These are phyloP conservation scores for Xylaria palmicola DNA, from an alignment of 495 filamentous ascomycete species.

Conservation along the genomic window DNA sequence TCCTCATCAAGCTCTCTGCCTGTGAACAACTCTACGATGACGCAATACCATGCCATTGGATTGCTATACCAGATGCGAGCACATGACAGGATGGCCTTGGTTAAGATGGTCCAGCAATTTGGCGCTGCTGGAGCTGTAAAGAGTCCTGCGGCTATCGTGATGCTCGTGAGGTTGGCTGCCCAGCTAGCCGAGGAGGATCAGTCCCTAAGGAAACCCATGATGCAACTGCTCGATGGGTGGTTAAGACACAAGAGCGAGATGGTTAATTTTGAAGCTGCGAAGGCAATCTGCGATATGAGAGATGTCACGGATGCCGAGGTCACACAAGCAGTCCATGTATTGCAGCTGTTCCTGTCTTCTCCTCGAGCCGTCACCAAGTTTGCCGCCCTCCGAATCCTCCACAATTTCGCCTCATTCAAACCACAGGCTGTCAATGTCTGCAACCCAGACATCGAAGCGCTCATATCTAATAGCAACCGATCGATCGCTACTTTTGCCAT, in stretches of 20 bases:
- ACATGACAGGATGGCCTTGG: slow-evolving; percentile 94
- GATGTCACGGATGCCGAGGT: slow-evolving; percentile 92
- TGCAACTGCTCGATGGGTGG: slow-evolving; percentile 93
- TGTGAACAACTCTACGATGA: slow-evolving; percentile 85
- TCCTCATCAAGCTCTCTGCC: slow-evolving; percentile 68
- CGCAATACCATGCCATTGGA: slow-evolving; percentile 98
- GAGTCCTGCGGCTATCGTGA: slow-evolving; percentile 86
- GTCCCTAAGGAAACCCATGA: slow-evolving; percentile 87
- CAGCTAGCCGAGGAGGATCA: slow-evolving; percentile 93
- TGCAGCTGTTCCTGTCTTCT: slow-evolving; percentile 96
- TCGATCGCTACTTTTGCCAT: slow-evolving; percentile 98
- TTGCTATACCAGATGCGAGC: slow-evolving; percentile 97
- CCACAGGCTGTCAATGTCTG: slow-evolving; percentile 88
- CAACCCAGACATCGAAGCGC: slow-evolving; percentile 93
- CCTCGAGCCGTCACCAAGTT: slow-evolving; percentile 97
- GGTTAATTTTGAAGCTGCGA: slow-evolving; percentile 99
- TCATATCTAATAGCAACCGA: slow-evolving; percentile 95
- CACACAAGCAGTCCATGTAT: slow-evolving; percentile 85
- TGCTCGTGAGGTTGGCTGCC: slow-evolving; percentile 90
- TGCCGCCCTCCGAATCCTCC: slow-evolving; percentile 93
- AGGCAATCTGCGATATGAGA: slow-evolving; percentile 91
- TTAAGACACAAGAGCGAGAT: slow-evolving; percentile 98
- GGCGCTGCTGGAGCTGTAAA: slow-evolving; percentile 87
- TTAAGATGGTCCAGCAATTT: slow-evolving; percentile 99
- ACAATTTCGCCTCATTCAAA: slow-evolving; percentile 93